A percentile compares a stretch with the other conserved stretches of the same genome.
These are phyloP conservation scores for Trypanosoma brucei DNA, from an alignment of 208 protist species.

Conservation along the genomic window DNA sequence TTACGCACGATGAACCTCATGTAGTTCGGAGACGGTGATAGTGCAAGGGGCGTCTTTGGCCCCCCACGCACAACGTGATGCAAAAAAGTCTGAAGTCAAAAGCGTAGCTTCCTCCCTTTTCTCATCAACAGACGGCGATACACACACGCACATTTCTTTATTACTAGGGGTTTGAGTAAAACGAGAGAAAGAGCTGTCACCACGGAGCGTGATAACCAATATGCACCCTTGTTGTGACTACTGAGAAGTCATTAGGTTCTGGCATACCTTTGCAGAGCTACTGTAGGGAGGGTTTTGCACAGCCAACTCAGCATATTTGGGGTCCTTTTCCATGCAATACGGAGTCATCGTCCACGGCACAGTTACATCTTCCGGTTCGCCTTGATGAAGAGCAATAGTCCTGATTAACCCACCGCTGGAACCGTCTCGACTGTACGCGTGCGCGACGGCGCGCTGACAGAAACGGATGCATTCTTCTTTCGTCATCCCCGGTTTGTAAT, in stretches of 20 bases:
- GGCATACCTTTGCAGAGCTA: slow-evolving; percentile 68
- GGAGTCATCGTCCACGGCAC: slow-evolving; percentile 80
- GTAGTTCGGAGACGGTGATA: too few species aligned
- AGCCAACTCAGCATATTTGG: slow-evolving; percentile 65
- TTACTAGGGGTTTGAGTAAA: too few species aligned
- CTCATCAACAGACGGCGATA: too few species aligned
- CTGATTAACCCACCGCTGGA: slow-evolving; percentile 97
- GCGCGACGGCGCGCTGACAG: slow-evolving; percentile 92
- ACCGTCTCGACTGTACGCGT: slow-evolving; percentile 97
- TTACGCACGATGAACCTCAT: too few species aligned
- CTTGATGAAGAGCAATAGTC: slow-evolving; percentile 83
- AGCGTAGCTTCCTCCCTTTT: too few species aligned
- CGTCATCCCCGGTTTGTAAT: slow-evolving; percentile 96
- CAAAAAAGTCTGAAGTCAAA: too few species aligned
- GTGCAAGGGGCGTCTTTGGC: too few species aligned
- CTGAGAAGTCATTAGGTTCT: slow-evolving; percentile 41
- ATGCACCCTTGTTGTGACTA: neutral
- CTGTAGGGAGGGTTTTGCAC: slow-evolving; percentile 72
- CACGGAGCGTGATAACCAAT: too few species aligned
- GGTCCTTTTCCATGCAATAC: slow-evolving; percentile 90
- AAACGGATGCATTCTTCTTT: slow-evolving; percentile 95
- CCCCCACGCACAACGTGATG: too few species aligned
- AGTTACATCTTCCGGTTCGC: slow-evolving; percentile 77
- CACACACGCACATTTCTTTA: too few species aligned
- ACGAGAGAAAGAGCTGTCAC: too few species aligned